Base-by-base conservation (phyloP, 257 asterid genomes). In the Knoxia roxburghii region DNA sequence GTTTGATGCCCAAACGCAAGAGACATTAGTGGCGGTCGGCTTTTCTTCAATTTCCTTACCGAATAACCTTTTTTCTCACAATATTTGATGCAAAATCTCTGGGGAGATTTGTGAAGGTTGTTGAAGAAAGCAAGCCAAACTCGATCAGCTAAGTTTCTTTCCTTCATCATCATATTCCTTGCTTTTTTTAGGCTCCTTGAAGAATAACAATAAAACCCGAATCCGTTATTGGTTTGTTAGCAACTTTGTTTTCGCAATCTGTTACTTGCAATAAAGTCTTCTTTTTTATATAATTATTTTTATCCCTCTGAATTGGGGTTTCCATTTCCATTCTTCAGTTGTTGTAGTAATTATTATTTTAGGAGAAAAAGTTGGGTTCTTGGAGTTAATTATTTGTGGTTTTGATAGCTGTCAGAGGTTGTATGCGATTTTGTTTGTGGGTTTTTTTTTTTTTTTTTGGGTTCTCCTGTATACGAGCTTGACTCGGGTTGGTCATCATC, bases 71-170 rank as follows among this genome's bases (percentile, higher is more conserved):
- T 24, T 35, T 68, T 43, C 52, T 73, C 78, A 73, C 79, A 64
- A 52, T 73, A 74, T 81, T 79, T 64, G 65, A 32, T 11, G 7
- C 55, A 67, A 78, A 75, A 79, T 23, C 57, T 37, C 72, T 75
- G 76, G 54, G 50, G 32, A 21, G n/a, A n/a, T 33, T 72, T 84
- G n/a, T n/a, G n/a, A 77, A 68, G 88, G 82, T 84, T 83, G 70
- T 50, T 74, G 77, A 72, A 68, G 73, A 80, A 78, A 82, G n/a
- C n/a, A n/a, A n/a, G n/a, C n/a, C 68, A 75, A 72, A 27, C 61
- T 66, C 78, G 78, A 75, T 61, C 75, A 58, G 80, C 72, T 77
- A 79, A 81, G 86, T 79, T 74, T 57, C n/a, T 76, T 26, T 68
- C 51, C 48, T 52, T 62, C 58, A 59, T 6, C n/a, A 7, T n/a